Conservation (phyloP, 1,139 yeast species). For the Pichia inconspicua region DNA sequence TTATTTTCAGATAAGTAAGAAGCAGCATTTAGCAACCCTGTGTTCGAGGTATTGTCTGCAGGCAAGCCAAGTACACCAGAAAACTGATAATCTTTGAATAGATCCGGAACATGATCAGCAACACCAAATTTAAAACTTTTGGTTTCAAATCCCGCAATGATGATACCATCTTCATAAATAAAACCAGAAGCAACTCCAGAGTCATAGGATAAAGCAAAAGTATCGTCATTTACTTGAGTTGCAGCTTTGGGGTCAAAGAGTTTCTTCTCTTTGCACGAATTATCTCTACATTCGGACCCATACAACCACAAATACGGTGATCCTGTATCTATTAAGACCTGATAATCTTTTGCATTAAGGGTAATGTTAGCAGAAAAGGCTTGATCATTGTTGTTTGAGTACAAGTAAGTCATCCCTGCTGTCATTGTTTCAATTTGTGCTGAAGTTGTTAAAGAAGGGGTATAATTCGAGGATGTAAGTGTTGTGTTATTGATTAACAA, state of each 20-base stretch:
- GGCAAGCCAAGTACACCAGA: constrained; percentile 61
- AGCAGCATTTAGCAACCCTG: constrained; percentile 33
- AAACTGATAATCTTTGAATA: constrained; percentile 45
- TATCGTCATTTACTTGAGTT: constrained; percentile 19
- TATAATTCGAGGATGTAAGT: neutral
- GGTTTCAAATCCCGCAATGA: constrained; percentile 36
- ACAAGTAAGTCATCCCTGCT: constrained; percentile 22
- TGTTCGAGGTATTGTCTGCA: constrained; percentile 28
- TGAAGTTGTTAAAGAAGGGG: constrained; percentile 10
- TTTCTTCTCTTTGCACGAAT: constrained; percentile 32
- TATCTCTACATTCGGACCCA: constrained; percentile 41
- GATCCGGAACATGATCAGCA: constrained; percentile 45
- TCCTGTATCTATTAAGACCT: constrained; percentile 57
- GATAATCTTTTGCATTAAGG: constrained; percentile 35
- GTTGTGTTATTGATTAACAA: neutral
- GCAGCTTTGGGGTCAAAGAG: constrained; percentile 24
- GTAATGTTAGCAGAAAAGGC: constrained; percentile 33
- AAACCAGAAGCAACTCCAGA: constrained; percentile 50
- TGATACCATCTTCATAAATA: constrained; percentile 32
- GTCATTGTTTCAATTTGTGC: constrained; percentile 14
- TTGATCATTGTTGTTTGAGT: constrained; percentile 26
- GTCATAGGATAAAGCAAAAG: constrained; percentile 44
- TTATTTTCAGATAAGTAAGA: constrained; percentile 30
- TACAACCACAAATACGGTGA: constrained; percentile 61
- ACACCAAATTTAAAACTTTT: constrained; percentile 42